phyloP scores from a whole-genome alignment of 2,329 filamentous ascomycete species.

The Colletotrichum coccodes region DNA sequence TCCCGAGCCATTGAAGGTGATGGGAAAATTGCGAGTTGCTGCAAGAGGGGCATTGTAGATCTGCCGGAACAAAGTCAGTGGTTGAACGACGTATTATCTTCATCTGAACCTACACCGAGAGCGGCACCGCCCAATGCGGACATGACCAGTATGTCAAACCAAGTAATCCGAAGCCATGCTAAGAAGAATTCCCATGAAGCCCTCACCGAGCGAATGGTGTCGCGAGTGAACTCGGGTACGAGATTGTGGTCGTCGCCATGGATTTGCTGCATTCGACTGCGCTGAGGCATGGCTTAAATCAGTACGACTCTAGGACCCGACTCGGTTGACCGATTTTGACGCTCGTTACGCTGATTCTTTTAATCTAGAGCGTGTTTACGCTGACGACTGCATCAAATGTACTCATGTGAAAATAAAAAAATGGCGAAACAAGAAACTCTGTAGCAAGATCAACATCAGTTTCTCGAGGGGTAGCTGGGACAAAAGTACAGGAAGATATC shows the following conservation, averaged over 20 bases:
- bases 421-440: not conserved
- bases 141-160: conserved; percentile 70
- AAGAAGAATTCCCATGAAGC: conserved; percentile 4
- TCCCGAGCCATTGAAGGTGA: conserved; percentile 65
- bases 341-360: not conserved
- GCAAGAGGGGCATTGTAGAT: conserved; percentile 65
- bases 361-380: not conserved
- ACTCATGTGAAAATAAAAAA: too few relatives aligned
- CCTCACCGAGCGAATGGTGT: conserved; percentile 12
- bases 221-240: conserved; percentile 11
- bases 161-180: conserved; percentile 66
- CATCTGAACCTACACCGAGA: conserved; percentile 38
- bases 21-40: conserved; percentile 68
- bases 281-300: not conserved
- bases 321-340: not conserved
- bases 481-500: not conserved
- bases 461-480: not conserved
- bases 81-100: conserved; percentile 38
- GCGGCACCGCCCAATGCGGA: conserved; percentile 57
- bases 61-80: conserved; percentile 41
- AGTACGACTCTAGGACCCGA: not conserved
- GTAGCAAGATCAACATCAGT: not conserved
- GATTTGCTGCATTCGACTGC: not conserved
- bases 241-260: not conserved
- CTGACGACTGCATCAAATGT: too few relatives aligned